Conservation (phyloP, 768 basidiomycete species). For the Russula compacta region DNA sequence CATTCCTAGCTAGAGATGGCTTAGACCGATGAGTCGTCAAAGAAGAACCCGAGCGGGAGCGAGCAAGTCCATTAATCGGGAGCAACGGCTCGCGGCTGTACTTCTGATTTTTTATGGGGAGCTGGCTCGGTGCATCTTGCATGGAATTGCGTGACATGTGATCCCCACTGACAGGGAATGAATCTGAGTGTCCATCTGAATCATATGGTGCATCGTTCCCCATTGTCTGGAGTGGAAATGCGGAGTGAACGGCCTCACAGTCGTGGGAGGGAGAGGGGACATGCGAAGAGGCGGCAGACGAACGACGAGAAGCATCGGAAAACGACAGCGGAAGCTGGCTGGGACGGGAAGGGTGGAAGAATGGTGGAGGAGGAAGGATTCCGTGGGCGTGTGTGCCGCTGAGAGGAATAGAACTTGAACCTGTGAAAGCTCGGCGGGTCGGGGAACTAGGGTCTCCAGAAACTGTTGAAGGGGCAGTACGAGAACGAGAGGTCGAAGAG, state of each 20-base stretch:
- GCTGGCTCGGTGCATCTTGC: slow-evolving; percentile 26
- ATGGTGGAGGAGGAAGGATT: slow-evolving; percentile 69
- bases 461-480: neutral
- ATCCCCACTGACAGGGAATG: neutral
- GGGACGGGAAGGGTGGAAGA: slow-evolving; percentile 66
- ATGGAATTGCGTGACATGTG: slow-evolving; percentile 18
- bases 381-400: slow-evolving; percentile 54
- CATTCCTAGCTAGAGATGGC: slow-evolving; percentile 20
- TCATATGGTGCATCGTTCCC: slow-evolving; percentile 32
- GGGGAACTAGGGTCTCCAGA: slow-evolving; percentile 15
- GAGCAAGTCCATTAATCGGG: slow-evolving; percentile 37
- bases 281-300: slow-evolving; percentile 26
- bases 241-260: slow-evolving; percentile 19
- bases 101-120: slow-evolving; percentile 37
- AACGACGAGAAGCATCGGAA: slow-evolving; percentile 26
- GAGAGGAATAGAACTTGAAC: slow-evolving; percentile 7
- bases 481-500: slow-evolving; percentile 15
- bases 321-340: slow-evolving; percentile 36
- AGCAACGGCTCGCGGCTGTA: slow-evolving; percentile 68
- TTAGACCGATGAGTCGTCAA: slow-evolving; percentile 22
- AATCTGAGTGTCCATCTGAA: slow-evolving; percentile 34
- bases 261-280: slow-evolving; percentile 15
- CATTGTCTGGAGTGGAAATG: slow-evolving; percentile 35
- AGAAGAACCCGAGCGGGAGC: slow-evolving; percentile 19
- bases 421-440: slow-evolving; percentile 1